phyloP scores from a whole-genome alignment of 495 filamentous ascomycete species.

The Aspergillus saccharolyticus region DNA sequence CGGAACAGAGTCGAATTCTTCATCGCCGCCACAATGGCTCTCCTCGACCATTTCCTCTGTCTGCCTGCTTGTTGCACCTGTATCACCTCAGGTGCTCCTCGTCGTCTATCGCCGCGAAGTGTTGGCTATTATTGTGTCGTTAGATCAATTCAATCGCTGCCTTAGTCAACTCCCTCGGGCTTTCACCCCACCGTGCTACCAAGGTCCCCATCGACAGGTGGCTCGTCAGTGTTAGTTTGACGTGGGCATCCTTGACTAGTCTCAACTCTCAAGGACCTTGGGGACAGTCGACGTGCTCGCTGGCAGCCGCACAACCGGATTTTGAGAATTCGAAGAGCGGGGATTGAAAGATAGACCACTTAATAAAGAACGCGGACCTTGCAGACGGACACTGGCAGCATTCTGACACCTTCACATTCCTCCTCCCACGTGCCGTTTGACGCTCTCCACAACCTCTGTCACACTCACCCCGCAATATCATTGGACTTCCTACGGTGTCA shows the following conservation, averaged over 20 bases:
- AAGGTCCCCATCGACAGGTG: slow-evolving; percentile 17
- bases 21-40: slow-evolving; percentile 11
- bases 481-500: background rate
- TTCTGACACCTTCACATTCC: background rate
- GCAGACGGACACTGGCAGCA: background rate
- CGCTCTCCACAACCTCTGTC: background rate
- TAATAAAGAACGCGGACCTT: slow-evolving; percentile 1
- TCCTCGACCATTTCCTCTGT: background rate
- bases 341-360: background rate
- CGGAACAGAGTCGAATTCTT: slow-evolving; percentile 7
- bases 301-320: slow-evolving; percentile 4
- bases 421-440: slow-evolving; percentile 1
- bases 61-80: background rate
- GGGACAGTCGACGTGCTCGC: slow-evolving; percentile 7
- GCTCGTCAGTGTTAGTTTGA: slow-evolving; percentile 3
- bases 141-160: background rate
- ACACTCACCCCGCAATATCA: background rate
- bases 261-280: slow-evolving; percentile 16
- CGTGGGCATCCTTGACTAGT: slow-evolving; percentile 4
- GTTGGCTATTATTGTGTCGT: background rate
- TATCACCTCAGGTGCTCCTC: background rate
- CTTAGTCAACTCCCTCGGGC: slow-evolving; percentile 1
- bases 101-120: background rate
- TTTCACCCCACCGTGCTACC: slow-evolving; percentile 19
- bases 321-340: background rate